Evolutionary conservation across 345 rosid genomes (phyloP), one percentile per base, ranked within the genome.

Genomic region (Carallia pectinifolia): DNA sequence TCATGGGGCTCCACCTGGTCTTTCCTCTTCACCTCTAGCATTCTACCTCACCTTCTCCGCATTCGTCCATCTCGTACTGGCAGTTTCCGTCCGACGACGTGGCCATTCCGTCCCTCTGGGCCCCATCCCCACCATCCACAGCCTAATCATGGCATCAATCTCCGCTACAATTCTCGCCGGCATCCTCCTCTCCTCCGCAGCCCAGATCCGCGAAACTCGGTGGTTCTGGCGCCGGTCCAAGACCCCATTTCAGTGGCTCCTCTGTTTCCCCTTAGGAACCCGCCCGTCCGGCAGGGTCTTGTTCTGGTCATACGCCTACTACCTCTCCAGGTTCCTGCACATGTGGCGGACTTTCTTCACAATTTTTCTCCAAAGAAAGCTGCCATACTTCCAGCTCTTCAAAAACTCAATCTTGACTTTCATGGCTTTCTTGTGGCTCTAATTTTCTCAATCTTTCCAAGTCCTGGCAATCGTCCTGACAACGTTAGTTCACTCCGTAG

Each of bases 1-100:
- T 88, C 93, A 53, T 94, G 87, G 88, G 96, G 91, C 62, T 87
- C 98, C 83, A 89, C 98, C 50, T 94, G 97, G 98, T 86, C 83
- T 3, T 94, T 94, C 72, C 89, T 94, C 48, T 68, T 88, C 83
- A 68, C 23, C 23, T 86, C 98, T 89, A 15, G 37, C 72, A 55
- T 50, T 84, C 53, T 94, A 91, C 88, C 82, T 94, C 76, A 5
- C 70, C 77, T 63, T 83, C 40, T 69, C 90, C 62, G 27, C 76
- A 66, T 38, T 81, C 68, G 80, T 88, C 79, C 94, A 89, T 81
- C 62, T 83, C 60, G 33, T 84, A 44, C 69, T 88, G 38, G 31
- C 79, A 31, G 75, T 82, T 63, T 56, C 86, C 37, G 61, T 83
- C 83, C 77, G 73, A 53, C 23, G 23, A 23, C 84, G 88, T 27